Conservation (phyloP, 2,329 filamentous ascomycete species). For the Shiraia sp. region DNA sequence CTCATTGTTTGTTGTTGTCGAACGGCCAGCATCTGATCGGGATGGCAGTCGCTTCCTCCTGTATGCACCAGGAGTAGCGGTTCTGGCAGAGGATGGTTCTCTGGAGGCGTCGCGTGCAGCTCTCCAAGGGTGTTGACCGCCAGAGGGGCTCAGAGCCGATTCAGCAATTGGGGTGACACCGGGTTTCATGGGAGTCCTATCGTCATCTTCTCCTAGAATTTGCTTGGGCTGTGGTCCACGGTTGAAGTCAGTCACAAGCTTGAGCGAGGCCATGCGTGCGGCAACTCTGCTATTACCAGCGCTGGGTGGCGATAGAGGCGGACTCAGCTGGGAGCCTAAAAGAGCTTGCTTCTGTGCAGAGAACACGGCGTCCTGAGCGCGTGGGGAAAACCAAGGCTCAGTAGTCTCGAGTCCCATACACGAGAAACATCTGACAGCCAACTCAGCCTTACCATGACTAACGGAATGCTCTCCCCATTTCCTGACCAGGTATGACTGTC, state of each 20-base stretch:
- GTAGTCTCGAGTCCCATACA: constrained; percentile 84
- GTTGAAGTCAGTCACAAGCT: constrained; percentile 88
- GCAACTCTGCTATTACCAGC: constrained; percentile 59
- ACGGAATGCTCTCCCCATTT: constrained; percentile 96
- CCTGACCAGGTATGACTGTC: constrained; percentile 82
- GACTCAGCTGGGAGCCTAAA: constrained; percentile 64
- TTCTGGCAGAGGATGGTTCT: constrained; percentile 54
- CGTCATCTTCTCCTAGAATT: constrained; percentile 68
- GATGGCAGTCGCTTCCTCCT: constrained; percentile 67
- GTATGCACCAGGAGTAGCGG: constrained; percentile 65
- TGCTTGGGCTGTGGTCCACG: constrained; percentile 52
- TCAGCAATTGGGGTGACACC: constrained; percentile 86
- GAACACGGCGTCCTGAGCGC: constrained; percentile 66
- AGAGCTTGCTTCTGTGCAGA: constrained; percentile 57
- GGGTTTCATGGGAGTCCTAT: constrained; percentile 73
- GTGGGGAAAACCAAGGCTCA: constrained; percentile 86
- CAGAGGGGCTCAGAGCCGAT: constrained; percentile 68
- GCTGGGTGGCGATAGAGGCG: constrained; percentile 74
- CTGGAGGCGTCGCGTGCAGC: constrained; percentile 38
- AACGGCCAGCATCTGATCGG: constrained; percentile 35
- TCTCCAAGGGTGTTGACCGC: constrained; percentile 47
- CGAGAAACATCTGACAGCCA: constrained; percentile 91
- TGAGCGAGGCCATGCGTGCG: constrained; percentile 80
- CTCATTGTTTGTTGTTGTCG: constrained; percentile 38
- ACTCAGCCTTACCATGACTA: constrained; percentile 80